Conservation (phyloP, 176 grass and related monocot genomes). For the Aegilops sharonensis region DNA sequence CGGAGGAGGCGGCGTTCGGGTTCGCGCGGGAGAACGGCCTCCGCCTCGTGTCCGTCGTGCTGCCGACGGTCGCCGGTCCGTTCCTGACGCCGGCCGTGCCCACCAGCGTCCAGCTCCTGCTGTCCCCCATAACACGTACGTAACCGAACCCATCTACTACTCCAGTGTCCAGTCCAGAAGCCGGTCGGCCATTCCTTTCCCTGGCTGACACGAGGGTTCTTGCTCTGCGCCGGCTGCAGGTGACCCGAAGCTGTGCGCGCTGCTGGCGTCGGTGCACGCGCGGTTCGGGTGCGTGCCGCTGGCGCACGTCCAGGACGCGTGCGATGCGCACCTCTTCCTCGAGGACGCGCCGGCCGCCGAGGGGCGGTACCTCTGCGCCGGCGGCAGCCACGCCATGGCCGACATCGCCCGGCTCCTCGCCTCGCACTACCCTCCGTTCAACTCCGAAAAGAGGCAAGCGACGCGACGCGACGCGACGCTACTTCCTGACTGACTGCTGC, state of each 20-base stretch:
- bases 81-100: slow-evolving; percentile 77
- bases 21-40: slow-evolving; percentile 69
- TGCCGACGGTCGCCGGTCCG: slow-evolving; percentile 73
- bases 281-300: slow-evolving; percentile 77
- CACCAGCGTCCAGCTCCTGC: slow-evolving; percentile 67
- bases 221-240: slow-evolving; percentile 21
- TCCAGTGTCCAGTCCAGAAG: no score
- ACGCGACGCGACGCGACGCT: no score
- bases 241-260: slow-evolving; percentile 47
- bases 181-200: not conserved
- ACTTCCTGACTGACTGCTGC: no score
- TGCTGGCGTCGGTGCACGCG: slow-evolving; percentile 64
- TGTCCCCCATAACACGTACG: slow-evolving; percentile 72
- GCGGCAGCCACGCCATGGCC: slow-evolving; percentile 30
- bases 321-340: slow-evolving; percentile 78
- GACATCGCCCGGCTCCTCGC: slow-evolving; percentile 46
- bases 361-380: slow-evolving; percentile 60
- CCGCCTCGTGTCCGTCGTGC: slow-evolving; percentile 55
- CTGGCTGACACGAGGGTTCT: not conserved
- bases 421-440: slow-evolving; percentile 25
- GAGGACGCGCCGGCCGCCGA: slow-evolving; percentile 40
- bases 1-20: slow-evolving; percentile 68
- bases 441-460: slow-evolving; percentile 23
- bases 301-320: slow-evolving; percentile 74
- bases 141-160: no score